These are phyloP conservation scores for Hsuehochloa calcarea DNA, from an alignment of 176 grass and related monocot species.

Conservation along the genomic window DNA sequence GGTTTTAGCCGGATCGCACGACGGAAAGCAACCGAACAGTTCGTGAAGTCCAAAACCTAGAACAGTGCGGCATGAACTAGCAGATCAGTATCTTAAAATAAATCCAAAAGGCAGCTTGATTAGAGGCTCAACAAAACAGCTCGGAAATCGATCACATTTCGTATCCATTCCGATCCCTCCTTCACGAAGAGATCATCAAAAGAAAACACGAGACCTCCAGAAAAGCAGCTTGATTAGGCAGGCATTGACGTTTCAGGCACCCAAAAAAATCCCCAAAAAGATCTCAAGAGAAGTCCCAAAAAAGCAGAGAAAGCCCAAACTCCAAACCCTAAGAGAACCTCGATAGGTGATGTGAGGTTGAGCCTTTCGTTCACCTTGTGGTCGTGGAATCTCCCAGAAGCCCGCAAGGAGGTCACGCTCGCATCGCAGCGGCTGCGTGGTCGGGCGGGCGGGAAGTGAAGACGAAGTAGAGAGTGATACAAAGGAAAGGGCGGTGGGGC, in stretches of 20 bases:
- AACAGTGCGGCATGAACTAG: background rate
- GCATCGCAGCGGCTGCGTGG: constrained; percentile 6
- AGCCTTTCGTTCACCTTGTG: background rate
- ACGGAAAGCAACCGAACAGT: background rate
- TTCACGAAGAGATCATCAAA: background rate
- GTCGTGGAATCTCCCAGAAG: background rate
- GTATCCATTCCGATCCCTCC: background rate
- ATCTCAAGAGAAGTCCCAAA: background rate
- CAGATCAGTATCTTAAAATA: constrained; percentile 30
- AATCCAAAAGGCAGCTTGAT: no score
- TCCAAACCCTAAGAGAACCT: background rate
- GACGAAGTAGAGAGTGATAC: constrained; percentile 30
- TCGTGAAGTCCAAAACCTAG: background rate
- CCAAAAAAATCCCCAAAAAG: background rate
- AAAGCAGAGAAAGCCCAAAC: background rate
- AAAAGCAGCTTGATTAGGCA: background rate
- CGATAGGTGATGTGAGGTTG: background rate
- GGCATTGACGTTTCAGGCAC: background rate
- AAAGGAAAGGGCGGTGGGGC: constrained; percentile 4
- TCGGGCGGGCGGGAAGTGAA: constrained; percentile 51
- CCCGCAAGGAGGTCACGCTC: background rate
- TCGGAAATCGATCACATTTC: background rate
- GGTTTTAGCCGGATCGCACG: background rate
- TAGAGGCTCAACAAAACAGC: background rate
- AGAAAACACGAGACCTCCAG: background rate